Conservation (phyloP, 306 rosid genomes). For the Quercus berberidifolia region DNA sequence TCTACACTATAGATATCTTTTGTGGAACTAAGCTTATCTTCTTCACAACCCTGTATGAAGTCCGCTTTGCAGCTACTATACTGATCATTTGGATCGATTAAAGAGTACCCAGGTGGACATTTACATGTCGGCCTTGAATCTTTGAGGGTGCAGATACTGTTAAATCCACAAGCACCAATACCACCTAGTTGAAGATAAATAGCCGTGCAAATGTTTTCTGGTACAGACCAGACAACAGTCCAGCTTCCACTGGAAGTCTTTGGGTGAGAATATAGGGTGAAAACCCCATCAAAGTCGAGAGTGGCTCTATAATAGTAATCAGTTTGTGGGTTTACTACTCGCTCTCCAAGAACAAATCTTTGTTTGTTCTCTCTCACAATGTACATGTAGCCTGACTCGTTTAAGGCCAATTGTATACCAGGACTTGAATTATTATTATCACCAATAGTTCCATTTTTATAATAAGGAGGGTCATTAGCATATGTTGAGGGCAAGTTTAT, state of each 20-base stretch:
- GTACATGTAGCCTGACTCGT: slow-evolving; percentile 19
- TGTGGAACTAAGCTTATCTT: background rate
- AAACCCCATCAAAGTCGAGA: slow-evolving; percentile 36
- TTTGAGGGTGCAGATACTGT: slow-evolving; percentile 26
- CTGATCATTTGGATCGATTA: slow-evolving; percentile 16
- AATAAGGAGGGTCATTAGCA: background rate
- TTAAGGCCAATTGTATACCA: slow-evolving; percentile 20
- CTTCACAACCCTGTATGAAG: slow-evolving; percentile 23
- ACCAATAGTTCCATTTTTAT: background rate
- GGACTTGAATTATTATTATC: background rate
- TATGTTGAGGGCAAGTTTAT: background rate
- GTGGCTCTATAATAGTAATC: slow-evolving; percentile 28
- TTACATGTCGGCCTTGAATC: slow-evolving; percentile 25
- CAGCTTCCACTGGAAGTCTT: slow-evolving; percentile 2
- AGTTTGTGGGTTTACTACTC: background rate
- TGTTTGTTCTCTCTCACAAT: slow-evolving; percentile 10
- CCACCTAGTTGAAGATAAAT: too few relatives aligned
- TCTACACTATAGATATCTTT: slow-evolving; percentile 3
- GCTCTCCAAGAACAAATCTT: background rate
- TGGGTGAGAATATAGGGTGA: slow-evolving; percentile 21
- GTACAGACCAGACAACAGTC: background rate
- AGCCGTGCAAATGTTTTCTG: slow-evolving; percentile 7
- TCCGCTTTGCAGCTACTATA: slow-evolving; percentile 24
- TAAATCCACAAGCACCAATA: slow-evolving; percentile 36
- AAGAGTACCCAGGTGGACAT: slow-evolving; percentile 27